A percentile compares a stretch with the other conserved stretches of the same genome.
These are phyloP conservation scores for Penicillium sp. DNA, from an alignment of 2,329 filamentous ascomycete species.

Conservation along the genomic window DNA sequence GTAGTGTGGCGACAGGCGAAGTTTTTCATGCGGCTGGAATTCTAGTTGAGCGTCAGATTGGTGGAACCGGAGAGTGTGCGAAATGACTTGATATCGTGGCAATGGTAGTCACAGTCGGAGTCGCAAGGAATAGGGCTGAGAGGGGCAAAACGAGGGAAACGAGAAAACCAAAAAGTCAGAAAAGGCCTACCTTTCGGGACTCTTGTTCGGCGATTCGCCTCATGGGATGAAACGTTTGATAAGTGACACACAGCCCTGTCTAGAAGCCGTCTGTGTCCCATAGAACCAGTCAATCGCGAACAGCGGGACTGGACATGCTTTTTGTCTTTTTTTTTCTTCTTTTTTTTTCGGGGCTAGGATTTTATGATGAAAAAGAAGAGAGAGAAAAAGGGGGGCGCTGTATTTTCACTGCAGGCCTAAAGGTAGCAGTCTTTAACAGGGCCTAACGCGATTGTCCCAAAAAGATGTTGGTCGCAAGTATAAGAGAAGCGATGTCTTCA, in stretches of 20 bases:
- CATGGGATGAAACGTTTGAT: constrained; percentile 32
- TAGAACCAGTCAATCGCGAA: constrained; percentile 27
- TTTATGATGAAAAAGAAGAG: not conserved
- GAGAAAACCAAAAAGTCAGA: not conserved
- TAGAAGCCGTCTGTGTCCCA: constrained; percentile 27
- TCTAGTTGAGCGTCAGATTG: constrained; percentile 25
- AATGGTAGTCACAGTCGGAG: not conserved
- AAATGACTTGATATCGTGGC: constrained; percentile 9
- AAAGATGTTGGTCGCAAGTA: constrained; percentile 13
- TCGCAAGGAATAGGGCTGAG: constrained; percentile 26
- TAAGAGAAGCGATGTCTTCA: constrained; percentile 3
- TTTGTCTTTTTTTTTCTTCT: not conserved
- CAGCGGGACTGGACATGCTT: constrained; percentile 23
- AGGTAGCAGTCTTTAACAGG: not conserved
- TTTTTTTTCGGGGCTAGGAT: too few species aligned
- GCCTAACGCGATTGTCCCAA: constrained; percentile 10
- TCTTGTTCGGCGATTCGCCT: constrained; percentile 30
- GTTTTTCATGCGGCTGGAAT: constrained; percentile 20
- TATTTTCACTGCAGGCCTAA: not conserved
- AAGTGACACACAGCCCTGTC: constrained; percentile 29
- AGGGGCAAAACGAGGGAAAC: not conserved
- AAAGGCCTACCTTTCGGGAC: constrained; percentile 20
- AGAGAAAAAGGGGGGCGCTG: not conserved
- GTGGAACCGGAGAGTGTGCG: constrained; percentile 5
- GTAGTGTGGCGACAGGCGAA: constrained; percentile 9